Conservation (phyloP, 108 stramenopile genomes). For the Mayamaea pseudoterrestris region DNA sequence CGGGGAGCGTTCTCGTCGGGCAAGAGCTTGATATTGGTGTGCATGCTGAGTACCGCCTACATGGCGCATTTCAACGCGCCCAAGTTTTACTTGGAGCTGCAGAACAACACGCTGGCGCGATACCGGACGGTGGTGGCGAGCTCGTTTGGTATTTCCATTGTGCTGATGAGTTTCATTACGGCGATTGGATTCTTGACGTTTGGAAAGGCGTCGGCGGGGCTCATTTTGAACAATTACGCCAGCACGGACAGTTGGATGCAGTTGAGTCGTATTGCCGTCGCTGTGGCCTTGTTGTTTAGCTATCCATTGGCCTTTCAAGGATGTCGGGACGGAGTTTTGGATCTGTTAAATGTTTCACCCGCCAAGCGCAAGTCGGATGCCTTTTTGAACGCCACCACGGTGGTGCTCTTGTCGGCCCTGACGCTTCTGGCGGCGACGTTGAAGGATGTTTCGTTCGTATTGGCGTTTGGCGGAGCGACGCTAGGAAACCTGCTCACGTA, state of each 20-base stretch:
- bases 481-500: slow-evolving; percentile 86
- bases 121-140: slow-evolving; percentile 65
- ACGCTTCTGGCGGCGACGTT: slow-evolving; percentile 55
- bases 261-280: slow-evolving; percentile 82
- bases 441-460: slow-evolving; percentile 76
- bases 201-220: slow-evolving; percentile 66
- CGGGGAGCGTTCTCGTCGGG: slow-evolving; percentile 51
- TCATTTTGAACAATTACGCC: slow-evolving; percentile 93
- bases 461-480: slow-evolving; percentile 91
- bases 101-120: slow-evolving; percentile 75
- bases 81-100: slow-evolving; percentile 82
- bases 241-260: slow-evolving; percentile 74
- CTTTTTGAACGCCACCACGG: slow-evolving; percentile 45
- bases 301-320: slow-evolving; percentile 59
- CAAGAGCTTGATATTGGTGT: slow-evolving; percentile 82
- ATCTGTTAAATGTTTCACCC: slow-evolving; percentile 36
- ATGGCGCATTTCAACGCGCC: slow-evolving; percentile 97
- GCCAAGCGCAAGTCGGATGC: slow-evolving; percentile 33
- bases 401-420: slow-evolving; percentile 37
- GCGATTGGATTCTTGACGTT: slow-evolving; percentile 87
- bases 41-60: slow-evolving; percentile 94
- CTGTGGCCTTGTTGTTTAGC: slow-evolving; percentile 76
- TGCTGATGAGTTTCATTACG: slow-evolving; percentile 61
- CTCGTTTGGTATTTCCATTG: slow-evolving; percentile 68
- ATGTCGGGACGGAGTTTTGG: slow-evolving; percentile 79